These are phyloP conservation scores for Malassezia nana DNA, from an alignment of 1,284 basidiomycete species.

Conservation along the genomic window DNA sequence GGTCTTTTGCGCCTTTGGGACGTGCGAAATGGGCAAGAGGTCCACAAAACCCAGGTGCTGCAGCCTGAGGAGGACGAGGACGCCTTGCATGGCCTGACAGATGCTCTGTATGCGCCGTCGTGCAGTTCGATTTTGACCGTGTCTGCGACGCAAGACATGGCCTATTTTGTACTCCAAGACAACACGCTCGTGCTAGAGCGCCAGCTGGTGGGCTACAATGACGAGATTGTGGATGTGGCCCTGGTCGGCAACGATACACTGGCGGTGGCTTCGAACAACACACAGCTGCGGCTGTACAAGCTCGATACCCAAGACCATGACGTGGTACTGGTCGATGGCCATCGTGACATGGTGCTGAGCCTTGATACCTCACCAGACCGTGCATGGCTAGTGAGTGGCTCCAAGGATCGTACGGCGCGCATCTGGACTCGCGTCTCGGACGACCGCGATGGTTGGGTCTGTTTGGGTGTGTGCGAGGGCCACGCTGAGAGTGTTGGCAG, in stretches of 20 bases:
- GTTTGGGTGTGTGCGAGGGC: constrained; percentile 78
- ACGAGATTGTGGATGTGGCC: constrained; percentile 83
- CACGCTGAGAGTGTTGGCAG: constrained; percentile 91
- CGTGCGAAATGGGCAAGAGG: constrained; percentile 8
- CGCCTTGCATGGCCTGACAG: constrained; percentile 33
- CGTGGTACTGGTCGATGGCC: constrained; percentile 49
- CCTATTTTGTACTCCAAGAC: constrained; percentile 54
- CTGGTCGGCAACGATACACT: constrained; percentile 57
- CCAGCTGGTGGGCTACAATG: constrained; percentile 91
- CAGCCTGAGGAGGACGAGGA: constrained; percentile 24
- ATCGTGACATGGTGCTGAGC: constrained; percentile 81
- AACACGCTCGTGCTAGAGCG: constrained; percentile 53
- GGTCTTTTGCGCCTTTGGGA: constrained; percentile 36
- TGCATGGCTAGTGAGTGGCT: constrained; percentile 70
- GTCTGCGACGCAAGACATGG: constrained; percentile 92
- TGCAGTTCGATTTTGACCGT: constrained; percentile 56
- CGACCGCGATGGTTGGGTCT: constrained; percentile 57
- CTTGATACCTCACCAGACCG: constrained; percentile 64
- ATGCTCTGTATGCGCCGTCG: constrained; percentile 22
- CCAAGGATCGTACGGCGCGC: constrained; percentile 79
- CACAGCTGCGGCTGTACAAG: constrained; percentile 75
- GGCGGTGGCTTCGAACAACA: constrained; percentile 90
- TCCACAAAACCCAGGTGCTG: not conserved
- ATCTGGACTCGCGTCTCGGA: constrained; percentile 59
- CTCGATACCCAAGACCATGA: constrained; percentile 33